phyloP scores from a whole-genome alignment of 345 rosid species.

The Eucalyptus sideroxylon region DNA sequence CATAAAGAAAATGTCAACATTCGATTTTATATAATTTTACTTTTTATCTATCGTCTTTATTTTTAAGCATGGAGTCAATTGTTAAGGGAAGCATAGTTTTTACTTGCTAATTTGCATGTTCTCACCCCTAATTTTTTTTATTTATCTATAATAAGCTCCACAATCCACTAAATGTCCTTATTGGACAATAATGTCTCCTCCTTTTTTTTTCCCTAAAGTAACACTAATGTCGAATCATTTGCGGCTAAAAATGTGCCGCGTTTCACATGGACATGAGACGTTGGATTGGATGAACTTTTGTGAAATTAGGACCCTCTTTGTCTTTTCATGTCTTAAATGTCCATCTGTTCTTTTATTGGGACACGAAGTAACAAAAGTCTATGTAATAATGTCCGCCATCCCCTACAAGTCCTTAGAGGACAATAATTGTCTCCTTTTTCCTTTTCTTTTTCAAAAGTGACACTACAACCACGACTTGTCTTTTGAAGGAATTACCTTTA shows the following conservation, averaged over 20 bases:
- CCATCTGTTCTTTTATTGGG: rapidly evolving
- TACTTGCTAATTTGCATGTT: background rate
- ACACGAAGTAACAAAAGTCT: background rate
- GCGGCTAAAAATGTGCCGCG: rapidly evolving
- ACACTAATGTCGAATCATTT: background rate
- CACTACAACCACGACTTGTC: background rate
- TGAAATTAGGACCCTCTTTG: background rate
- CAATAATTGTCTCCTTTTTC: background rate
- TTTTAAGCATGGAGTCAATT: background rate
- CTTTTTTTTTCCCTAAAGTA: background rate
- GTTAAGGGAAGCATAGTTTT: background rate
- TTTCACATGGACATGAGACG: background rate
- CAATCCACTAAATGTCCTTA: background rate
- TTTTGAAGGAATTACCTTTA: too few relatives aligned
- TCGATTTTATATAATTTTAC: background rate
- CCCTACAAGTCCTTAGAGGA: background rate
- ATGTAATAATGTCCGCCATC: background rate
- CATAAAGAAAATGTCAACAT: background rate
- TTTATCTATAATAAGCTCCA: background rate
- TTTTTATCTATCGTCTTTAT: background rate
- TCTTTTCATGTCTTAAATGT: background rate
- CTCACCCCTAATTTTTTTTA: background rate
- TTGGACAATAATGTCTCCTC: background rate
- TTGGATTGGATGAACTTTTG: background rate
- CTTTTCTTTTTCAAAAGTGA: background rate